phyloP scores from a whole-genome alignment of 2,329 filamentous ascomycete species.

The Neofusicoccum parvum region DNA sequence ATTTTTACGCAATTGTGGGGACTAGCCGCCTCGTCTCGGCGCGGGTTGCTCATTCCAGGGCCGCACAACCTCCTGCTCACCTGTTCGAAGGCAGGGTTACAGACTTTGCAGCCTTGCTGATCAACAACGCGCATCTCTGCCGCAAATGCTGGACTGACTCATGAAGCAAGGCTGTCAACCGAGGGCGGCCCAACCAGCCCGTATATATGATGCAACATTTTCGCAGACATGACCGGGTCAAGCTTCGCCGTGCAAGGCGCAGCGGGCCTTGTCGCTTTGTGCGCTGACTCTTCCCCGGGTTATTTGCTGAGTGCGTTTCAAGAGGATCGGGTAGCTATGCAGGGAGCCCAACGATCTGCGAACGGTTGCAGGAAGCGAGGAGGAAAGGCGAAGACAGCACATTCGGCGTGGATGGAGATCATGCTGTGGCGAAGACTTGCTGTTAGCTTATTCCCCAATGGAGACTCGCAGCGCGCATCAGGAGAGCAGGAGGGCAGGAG shows the following conservation, averaged over 20 bases:
- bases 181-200: neutral
- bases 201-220: neutral
- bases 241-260: neutral
- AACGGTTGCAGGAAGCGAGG: conserved; percentile 12
- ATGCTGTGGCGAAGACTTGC: too few species aligned
- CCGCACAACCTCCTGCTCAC: neutral
- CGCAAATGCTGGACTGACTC: conserved; percentile 1
- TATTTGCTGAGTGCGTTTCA: conserved; percentile 3
- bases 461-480: neutral
- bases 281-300: neutral
- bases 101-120: neutral
- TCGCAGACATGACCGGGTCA: neutral
- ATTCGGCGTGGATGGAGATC: too few species aligned
- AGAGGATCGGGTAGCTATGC: conserved; percentile 15
- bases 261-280: neutral
- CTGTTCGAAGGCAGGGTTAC: neutral
- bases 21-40: neutral
- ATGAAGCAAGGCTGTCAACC: neutral
- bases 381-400: neutral
- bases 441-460: neutral
- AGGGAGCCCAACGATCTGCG: conserved; percentile 3
- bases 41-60: neutral
- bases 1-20: neutral
- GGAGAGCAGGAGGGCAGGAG: neutral
- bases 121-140: neutral